Percentiles rank a stretch among this genome's conserved stretches.
Evolutionary conservation across 208 protist species (phyloP).

Genomic region (Crithidia expoeki): DNA sequence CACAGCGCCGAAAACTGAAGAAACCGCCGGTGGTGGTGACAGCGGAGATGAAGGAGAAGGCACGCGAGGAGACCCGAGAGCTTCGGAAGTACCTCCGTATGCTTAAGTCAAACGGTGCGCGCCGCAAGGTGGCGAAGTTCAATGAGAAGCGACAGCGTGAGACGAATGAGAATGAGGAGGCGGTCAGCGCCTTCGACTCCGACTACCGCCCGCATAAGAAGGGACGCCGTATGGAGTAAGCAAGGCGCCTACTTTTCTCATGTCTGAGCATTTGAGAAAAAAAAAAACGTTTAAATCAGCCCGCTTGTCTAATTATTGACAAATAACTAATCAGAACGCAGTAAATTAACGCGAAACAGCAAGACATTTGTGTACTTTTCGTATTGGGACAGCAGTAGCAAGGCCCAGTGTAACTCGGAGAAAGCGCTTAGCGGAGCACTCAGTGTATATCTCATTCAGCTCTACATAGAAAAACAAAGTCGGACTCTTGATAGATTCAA

Average conservation of each 20-base stretch:
- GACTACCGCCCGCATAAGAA: constrained; percentile 75
- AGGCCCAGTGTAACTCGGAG: no score
- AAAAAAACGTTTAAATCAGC: no score
- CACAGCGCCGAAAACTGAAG: constrained; percentile 79
- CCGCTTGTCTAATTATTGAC: no score
- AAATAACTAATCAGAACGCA: no score
- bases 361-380: no score
- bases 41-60: constrained; percentile 77
- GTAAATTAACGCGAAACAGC: no score
- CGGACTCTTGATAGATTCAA: no score
- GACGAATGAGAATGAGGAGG: constrained; percentile 64
- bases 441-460: no score
- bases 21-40: constrained; percentile 77
- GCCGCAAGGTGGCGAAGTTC: constrained; percentile 80
- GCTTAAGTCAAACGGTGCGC: constrained; percentile 87
- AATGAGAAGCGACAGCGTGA: constrained; percentile 76
- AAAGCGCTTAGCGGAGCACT: no score
- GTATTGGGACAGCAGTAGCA: no score
- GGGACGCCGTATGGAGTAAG: constrained; percentile 67
- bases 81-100: constrained; percentile 85
- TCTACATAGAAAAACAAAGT: no score
- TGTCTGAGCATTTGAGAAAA: no score
- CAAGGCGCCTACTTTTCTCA: background rate
- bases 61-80: constrained; percentile 77
- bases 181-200: constrained; percentile 54